Base-by-base conservation (phyloP, 495 filamentous ascomycete species). In the Penicillium goetzii region DNA sequence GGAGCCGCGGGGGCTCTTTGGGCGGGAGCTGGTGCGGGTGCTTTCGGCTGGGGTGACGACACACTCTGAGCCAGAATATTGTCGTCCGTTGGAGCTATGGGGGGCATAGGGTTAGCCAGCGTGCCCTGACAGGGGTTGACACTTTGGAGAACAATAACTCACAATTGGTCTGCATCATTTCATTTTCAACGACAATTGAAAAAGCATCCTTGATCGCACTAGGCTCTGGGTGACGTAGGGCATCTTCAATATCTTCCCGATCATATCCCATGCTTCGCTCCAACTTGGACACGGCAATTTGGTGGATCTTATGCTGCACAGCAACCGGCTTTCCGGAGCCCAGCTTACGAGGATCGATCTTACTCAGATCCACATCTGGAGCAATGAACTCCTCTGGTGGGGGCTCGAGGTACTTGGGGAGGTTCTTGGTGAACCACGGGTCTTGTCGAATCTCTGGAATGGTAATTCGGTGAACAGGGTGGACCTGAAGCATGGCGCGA, bases 121-220 rank as follows among this genome's bases (percentile, higher is more conserved):
- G 8, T 1, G 43, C 43, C 19, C 10, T 4, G 8, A 47, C 0
- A 11, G 9, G 2, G n/a, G 8, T 45, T 10, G 2, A 45, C 9
- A 30, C 7, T 10, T 8, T 4, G 50, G 15, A n/a, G n/a, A 33
- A 53, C n/a, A 30, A 53, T 17, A 50, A 74, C 82, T 78, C 65
- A 96, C 93, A 93, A 75, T 92, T 96, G 34, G 87, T 89, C 70
- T 92, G 91, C 96, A 97, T 98, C 71, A 99, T 85, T 74, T 97
- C 93, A 75, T 99, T 98, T 78, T 99, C 95, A 54, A 93, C 86
- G 33, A 98, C 92, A 69, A 99, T 98, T 76, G 96, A 88, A 76
- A 98, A 99, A 15, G 95, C 95, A 81, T 99, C 95, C 74, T 99
- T 99, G 79, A 99, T 97, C 15, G 96, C 93, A 62, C 92, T 97